Base-by-base conservation (phyloP, 257 asterid species). In the Solanum acaule region DNA sequence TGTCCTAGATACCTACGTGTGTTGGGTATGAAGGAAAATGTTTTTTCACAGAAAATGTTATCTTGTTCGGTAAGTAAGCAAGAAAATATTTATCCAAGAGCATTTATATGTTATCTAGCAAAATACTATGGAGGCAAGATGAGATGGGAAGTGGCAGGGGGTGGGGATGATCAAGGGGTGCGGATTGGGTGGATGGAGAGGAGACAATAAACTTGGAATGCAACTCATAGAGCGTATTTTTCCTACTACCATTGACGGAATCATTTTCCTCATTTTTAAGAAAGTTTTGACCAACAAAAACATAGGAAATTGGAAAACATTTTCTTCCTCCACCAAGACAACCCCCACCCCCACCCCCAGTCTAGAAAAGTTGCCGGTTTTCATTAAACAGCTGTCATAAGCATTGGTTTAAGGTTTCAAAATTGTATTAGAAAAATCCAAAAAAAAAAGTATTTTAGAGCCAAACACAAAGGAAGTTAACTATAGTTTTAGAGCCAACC, bases 401-500 rank as follows among this genome's bases (percentile, higher is more conserved):
- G 56, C 13, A 77, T 77, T 38, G 23, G 3, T 77, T 33, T n/a
- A 78, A 14, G 65, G 12, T 42, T 25, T 42, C n/a, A 42, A 78
- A 78, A 8, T 25, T 42, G 38, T 42, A 78, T 5, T 9, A 15
- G 63, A 25, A 42, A 14, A 25, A 25, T 42, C 10, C 63, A 38
- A 38, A 38, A 75, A 34, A n/a, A 10, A 56, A n/a, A 31, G 2
- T n/a, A 25, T 42, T 42, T 78, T 14, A 78, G 35, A 78, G 25
- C 85, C 2, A 78, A 44, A 25, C 7, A 44, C 15, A 78, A 14
- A 78, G 63, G 33, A 78, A 22, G 37, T 78, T 18, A 56, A 18
- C 65, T 18, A 56, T 56, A 56, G n/a, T 56, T 56, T 56, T 56
- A 8, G 9, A 56, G 23, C 95, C 92, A 37, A 97, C 99, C 99